Conservation (phyloP, 2,329 filamentous ascomycete species). For the Hysterium pulicare region DNA sequence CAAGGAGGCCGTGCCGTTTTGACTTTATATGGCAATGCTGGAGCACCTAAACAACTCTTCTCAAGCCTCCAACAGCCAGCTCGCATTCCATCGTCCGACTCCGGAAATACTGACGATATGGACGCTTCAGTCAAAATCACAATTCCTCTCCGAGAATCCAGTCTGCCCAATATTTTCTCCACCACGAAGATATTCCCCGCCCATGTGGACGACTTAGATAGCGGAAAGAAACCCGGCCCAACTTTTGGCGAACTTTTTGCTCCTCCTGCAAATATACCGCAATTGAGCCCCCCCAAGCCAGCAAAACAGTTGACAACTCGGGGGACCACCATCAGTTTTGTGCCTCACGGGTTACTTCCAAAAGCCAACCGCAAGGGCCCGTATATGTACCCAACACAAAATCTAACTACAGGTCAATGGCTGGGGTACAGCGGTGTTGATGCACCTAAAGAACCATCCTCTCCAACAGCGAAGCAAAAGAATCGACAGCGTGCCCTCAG, state of each 20-base stretch:
- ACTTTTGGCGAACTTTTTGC: constrained; percentile 73
- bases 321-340: constrained; percentile 49
- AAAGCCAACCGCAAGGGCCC: constrained; percentile 39
- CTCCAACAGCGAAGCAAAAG: constrained; percentile 63
- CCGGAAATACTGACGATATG: constrained; percentile 32
- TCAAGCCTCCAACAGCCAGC: constrained; percentile 69
- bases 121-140: constrained; percentile 43
- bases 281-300: constrained; percentile 68
- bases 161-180: constrained; percentile 71
- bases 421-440: constrained; percentile 52
- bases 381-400: constrained; percentile 63
- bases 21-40: constrained; percentile 72
- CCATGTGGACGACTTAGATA: constrained; percentile 35
- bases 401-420: constrained; percentile 65
- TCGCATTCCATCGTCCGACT: constrained; percentile 33
- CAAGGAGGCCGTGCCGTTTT: constrained; percentile 58
- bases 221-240: constrained; percentile 54
- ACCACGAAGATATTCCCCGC: constrained; percentile 63
- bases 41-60: constrained; percentile 74
- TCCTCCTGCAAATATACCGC: constrained; percentile 62
- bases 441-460: constrained; percentile 44
- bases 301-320: constrained; percentile 66
- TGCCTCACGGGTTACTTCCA: constrained; percentile 52
- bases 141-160: constrained; percentile 58
- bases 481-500: constrained; percentile 71